Evolutionary conservation across 2,329 filamentous ascomycete species (phyloP), one percentile per base, ranked within the genome.

Genomic region (Rhinocladiella similis): DNA sequence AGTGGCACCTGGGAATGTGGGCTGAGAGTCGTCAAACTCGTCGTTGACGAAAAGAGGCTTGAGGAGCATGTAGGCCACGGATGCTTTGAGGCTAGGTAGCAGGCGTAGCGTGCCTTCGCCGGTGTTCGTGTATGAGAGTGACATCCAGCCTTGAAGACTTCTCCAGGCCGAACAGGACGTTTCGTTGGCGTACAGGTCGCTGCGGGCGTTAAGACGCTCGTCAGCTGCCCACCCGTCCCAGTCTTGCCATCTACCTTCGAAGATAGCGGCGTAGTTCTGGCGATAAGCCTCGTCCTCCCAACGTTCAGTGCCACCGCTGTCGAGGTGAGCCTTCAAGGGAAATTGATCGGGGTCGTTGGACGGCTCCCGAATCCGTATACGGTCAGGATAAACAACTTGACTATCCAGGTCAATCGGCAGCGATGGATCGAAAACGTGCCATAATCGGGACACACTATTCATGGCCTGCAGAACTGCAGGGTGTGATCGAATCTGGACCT

Each of bases 311-410:
- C 59, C 51, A 20, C 64, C 64, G 45, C 59, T 64, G 36, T 66
- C 63, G 22, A 58, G 56, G 50, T 66, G 64, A 18, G 63, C 46
- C 3, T 53, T 50, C 13, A 66, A 48, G 3, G 56, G 54, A 41
- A 63, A 64, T 39, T 25, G 22, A 7, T 60, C 47, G 20, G 42
- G 35, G 43, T 53, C 50, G 36, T 60, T 63, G 2, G 60, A 60
- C 16, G 67, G 66, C 45, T 64, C 50, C 5, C 66, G 53, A 47
- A 69, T 68, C 3, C 67, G 63, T 43, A 68, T 63, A 0, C 66
- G 59, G 55, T 69, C 67, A 0, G 67, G 52, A 42, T 69, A 69
- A 6, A 60, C 61, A n/a, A 64, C 59, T 42, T 66, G 64, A 35
- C 52, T 63, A 13, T 12, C 35, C 20, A 66, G 20, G 42, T 66